phyloP scores from a whole-genome alignment of 176 grass and related monocot genomes.

The Lolium multiflorum region DNA sequence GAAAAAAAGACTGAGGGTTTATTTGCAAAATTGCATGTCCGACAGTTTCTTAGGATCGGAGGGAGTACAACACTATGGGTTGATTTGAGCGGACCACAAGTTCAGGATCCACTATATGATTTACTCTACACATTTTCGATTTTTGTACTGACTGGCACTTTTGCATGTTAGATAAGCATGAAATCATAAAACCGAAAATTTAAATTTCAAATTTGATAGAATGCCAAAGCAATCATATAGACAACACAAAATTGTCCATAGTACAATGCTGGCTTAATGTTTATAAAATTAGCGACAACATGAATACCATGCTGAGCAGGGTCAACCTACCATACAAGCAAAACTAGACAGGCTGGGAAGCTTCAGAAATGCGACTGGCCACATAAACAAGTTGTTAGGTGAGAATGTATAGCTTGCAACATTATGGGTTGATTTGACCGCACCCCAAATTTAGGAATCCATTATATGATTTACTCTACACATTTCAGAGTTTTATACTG shows the following conservation, averaged over 20 bases:
- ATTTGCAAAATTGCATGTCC: too few relatives aligned
- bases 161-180: conserved; percentile 30
- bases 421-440: conserved; percentile 10
- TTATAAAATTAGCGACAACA: neutral
- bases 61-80: neutral
- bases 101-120: neutral
- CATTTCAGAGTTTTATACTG: conserved; percentile 9
- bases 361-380: neutral
- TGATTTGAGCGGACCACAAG: neutral
- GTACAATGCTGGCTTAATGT: neutral
- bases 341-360: neutral
- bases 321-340: too few relatives aligned
- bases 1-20: too few relatives aligned
- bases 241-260: conserved; percentile 16
- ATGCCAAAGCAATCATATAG: conserved; percentile 13
- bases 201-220: conserved; percentile 6
- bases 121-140: conserved; percentile 3
- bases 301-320: too few relatives aligned
- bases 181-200: conserved; percentile 9
- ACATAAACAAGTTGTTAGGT: conserved; percentile 5
- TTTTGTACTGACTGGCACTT: neutral
- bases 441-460: neutral
- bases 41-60: too few relatives aligned
- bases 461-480: conserved; percentile 8
- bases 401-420: neutral